These are phyloP conservation scores for Ochromonas danica DNA, from an alignment of 108 stramenopile genomes.

Conservation along the genomic window DNA sequence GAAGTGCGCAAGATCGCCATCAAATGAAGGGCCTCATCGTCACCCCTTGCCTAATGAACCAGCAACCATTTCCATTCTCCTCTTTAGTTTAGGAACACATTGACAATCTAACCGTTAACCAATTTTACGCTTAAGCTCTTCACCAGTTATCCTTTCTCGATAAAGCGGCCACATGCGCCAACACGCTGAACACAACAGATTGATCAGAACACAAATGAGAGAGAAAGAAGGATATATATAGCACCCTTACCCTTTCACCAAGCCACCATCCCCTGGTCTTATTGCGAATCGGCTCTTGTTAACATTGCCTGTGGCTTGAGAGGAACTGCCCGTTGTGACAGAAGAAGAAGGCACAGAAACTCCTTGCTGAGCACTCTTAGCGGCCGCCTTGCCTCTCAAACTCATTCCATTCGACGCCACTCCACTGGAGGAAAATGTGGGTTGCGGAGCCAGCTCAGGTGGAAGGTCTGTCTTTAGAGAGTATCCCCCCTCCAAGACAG, in stretches of 20 bases:
- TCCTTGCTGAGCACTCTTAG: background rate
- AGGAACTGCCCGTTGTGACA: background rate
- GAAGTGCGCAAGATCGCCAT: too few species aligned
- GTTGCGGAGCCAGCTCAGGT: background rate
- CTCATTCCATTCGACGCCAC: background rate
- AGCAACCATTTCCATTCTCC: background rate
- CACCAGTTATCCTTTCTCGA: too few species aligned
- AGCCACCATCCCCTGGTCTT: background rate
- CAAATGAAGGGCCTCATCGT: background rate
- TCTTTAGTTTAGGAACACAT: too few species aligned
- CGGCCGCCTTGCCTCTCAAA: background rate
- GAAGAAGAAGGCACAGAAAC: background rate
- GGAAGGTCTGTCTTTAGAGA: background rate
- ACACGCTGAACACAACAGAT: background rate
- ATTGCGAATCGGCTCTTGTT: background rate
- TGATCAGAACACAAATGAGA: background rate
- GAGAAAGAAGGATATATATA: background rate
- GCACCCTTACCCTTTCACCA: background rate
- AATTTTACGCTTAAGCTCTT: too few species aligned
- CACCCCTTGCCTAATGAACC: background rate
- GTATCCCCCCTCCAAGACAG: slow-evolving; percentile 22
- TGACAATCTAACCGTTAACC: too few species aligned
- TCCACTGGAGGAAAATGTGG: background rate
- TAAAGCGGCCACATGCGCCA: background rate
- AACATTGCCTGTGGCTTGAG: background rate